Percentiles rank a stretch among this genome's conserved stretches.
Evolutionary conservation across 257 asterid genomes (phyloP).

Genomic region (Rhazya stricta): DNA sequence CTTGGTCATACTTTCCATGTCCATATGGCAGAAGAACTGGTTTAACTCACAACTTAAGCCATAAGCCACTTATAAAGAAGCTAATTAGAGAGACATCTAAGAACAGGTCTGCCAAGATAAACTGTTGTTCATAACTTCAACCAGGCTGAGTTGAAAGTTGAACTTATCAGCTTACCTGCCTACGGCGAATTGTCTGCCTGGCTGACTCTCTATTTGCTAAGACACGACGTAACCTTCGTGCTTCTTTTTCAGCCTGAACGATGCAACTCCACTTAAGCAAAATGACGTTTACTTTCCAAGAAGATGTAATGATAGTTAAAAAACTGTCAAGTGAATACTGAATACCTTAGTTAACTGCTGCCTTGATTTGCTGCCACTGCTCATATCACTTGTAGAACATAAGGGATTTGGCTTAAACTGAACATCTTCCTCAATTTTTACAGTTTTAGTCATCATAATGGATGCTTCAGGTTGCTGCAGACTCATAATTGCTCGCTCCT

Average conservation of each 20-base stretch:
- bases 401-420: conserved; percentile 15
- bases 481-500: not conserved
- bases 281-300: not conserved
- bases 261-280: not conserved
- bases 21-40: not conserved
- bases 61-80: not conserved
- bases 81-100: not conserved
- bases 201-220: conserved; percentile 93
- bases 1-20: not conserved
- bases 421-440: conserved; percentile 14
- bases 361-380: conserved; percentile 31
- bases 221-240: conserved; percentile 48
- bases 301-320: not conserved
- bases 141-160: not conserved
- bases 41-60: not conserved
- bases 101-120: not conserved
- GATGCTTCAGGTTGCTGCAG: not conserved
- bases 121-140: not conserved
- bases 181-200: conserved; percentile 75
- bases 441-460: not conserved
- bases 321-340: too few relatives aligned
- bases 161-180: conserved; percentile 47
- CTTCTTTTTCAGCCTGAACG: conserved; percentile 65
- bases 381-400: conserved; percentile 20
- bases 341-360: conserved; percentile 46